Evolutionary conservation across 2,329 filamentous ascomycete species (phyloP), one percentile per base, ranked within the genome.

Genomic region (Nemania sp.): DNA sequence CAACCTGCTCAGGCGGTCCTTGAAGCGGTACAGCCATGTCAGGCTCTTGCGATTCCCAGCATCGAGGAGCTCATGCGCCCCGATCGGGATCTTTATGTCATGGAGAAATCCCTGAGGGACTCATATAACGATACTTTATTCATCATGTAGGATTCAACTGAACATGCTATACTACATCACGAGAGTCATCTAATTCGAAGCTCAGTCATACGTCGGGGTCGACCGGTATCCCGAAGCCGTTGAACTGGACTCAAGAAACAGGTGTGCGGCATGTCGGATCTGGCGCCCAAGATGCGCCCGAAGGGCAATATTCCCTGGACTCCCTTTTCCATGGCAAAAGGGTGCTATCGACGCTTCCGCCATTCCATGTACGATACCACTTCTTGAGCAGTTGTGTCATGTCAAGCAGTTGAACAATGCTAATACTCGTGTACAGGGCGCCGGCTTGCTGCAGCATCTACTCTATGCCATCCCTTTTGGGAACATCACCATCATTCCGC

Each of bases 341-440:
- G 17, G 57, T 72, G 8, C 61, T 74, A 33, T 59, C 64, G 2
- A 65, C 65, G 5, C 50, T 73, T 20, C 72, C 73, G 3, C 67
- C 69, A 3, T 75, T 74, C 34, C 54, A 57, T 50, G 54, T 57
- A 47, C 5, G 50, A 34, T 12, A 3, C 6, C 23, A 24, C 28
- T 20, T n/a, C 19, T 30, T 36, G 15, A 31, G 26, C 36, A 34
- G 24, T 41, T 9, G 24, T 17, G 12, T 24, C 20, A 41, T 14
- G 7, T n/a, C 19, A 5, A 37, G 19, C 11, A 15, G 11, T 22
- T 43, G 20, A 5, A 20, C 9, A 36, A 23, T 36, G 34, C 43
- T 56, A 9, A 45, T 9, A 22, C 23, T 24, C 12, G 11, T n/a
- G n/a, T n/a, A 5, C 39, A 63, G 63, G 73, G 65, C 15, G 66